phyloP scores from a whole-genome alignment of 306 rosid genomes.

The Dalbergia cochinchinensis region DNA sequence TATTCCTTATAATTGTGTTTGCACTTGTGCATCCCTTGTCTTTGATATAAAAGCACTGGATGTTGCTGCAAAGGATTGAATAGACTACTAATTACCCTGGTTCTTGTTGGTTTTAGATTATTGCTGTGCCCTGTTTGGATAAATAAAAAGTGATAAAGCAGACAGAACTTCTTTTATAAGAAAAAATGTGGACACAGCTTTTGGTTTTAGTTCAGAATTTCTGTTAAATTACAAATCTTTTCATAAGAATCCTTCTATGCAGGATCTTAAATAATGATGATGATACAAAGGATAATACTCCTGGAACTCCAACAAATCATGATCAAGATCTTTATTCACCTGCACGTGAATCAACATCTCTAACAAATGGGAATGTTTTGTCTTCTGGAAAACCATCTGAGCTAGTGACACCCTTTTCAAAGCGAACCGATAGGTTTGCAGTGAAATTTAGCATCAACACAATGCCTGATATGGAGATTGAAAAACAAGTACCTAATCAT shows the following conservation, averaged over 20 bases:
- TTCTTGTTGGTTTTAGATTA: conserved; percentile 29
- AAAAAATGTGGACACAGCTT: neutral
- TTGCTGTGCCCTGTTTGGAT: conserved; percentile 3
- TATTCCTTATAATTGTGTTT: conserved; percentile 18
- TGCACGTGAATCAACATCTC: conserved; percentile 62
- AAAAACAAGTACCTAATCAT: conserved; percentile 50
- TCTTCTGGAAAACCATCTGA: conserved; percentile 71
- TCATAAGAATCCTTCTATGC: conserved; percentile 33
- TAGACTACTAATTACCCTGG: neutral
- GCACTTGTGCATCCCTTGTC: neutral
- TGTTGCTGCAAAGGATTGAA: conserved; percentile 18
- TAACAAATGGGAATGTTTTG: conserved; percentile 58
- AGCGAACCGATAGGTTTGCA: conserved; percentile 69
- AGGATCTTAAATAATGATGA: conserved; percentile 76
- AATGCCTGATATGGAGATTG: conserved; percentile 52
- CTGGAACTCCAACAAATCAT: conserved; percentile 68
- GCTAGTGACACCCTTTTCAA: conserved; percentile 78
- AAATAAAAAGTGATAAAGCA: conserved; percentile 6
- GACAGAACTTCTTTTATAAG: conserved; percentile 7
- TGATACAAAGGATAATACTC: conserved; percentile 60
- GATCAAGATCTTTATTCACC: conserved; percentile 53
- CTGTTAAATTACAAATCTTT: conserved; percentile 9
- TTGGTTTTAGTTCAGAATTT: conserved; percentile 21
- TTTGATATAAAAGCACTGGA: neutral
- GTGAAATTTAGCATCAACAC: conserved; percentile 69